Evolutionary conservation across 768 basidiomycete genomes (phyloP).

Genomic region (Boletellus ananas): DNA sequence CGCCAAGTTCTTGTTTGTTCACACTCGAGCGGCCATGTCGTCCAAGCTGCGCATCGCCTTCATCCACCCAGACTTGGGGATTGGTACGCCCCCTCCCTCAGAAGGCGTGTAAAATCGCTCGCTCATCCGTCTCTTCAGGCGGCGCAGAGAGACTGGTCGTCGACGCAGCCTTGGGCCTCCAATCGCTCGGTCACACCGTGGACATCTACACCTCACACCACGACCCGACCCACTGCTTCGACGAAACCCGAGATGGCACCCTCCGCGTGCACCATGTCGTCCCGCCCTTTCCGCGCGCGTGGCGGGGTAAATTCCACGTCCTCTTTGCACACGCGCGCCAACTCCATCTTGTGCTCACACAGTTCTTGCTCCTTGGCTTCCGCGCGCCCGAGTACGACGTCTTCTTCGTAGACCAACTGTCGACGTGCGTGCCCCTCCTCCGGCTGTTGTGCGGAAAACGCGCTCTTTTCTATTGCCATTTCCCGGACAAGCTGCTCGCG

Average conservation of each 20-base stretch:
- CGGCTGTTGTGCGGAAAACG: slow-evolving; percentile 63
- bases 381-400: slow-evolving; percentile 60
- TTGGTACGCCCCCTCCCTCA: slow-evolving; percentile 49
- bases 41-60: slow-evolving; percentile 62
- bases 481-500: slow-evolving; percentile 90
- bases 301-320: slow-evolving; percentile 82
- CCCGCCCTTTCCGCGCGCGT: slow-evolving; percentile 76
- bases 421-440: slow-evolving; percentile 85
- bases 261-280: slow-evolving; percentile 69
- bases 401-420: slow-evolving; percentile 93
- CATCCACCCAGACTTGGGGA: slow-evolving; percentile 92
- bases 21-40: not conserved
- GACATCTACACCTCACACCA: slow-evolving; percentile 94
- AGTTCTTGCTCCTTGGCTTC: slow-evolving; percentile 50
- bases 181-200: slow-evolving; percentile 78
- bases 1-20: too few relatives aligned
- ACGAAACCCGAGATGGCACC: slow-evolving; percentile 88
- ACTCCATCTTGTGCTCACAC: slow-evolving; percentile 60
- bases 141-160: slow-evolving; percentile 95
- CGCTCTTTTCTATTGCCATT: slow-evolving; percentile 97
- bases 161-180: slow-evolving; percentile 88
- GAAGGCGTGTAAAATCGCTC: not conserved
- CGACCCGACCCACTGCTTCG: slow-evolving; percentile 83
- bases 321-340: slow-evolving; percentile 87
- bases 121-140: slow-evolving; percentile 44